These are phyloP conservation scores for Pleoardoris graminearum DNA, from an alignment of 2,329 filamentous ascomycete genomes.

Conservation along the genomic window DNA sequence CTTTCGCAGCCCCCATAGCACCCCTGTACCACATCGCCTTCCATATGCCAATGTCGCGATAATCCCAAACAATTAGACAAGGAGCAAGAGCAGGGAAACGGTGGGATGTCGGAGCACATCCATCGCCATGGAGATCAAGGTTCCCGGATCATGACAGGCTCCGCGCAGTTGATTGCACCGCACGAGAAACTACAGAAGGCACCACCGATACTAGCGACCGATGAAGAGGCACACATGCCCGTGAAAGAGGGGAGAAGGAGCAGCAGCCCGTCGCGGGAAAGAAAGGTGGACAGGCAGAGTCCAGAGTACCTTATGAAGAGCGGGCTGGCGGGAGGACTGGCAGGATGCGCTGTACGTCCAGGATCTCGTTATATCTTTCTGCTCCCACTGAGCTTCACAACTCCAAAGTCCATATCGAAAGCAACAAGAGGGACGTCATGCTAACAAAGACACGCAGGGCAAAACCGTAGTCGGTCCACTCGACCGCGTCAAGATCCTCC, in stretches of 20 bases:
- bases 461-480: conserved; percentile 96
- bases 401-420: too few species aligned
- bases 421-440: background rate
- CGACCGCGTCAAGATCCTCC: conserved; percentile 97
- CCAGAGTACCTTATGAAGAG: conserved; percentile 83
- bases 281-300: conserved; percentile 69
- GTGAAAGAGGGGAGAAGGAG: conserved; percentile 13
- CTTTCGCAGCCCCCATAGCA: background rate
- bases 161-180: conserved; percentile 28
- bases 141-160: conserved; percentile 44
- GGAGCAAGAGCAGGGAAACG: conserved; percentile 11
- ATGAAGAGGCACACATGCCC: conserved; percentile 56
- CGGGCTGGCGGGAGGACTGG: conserved; percentile 83
- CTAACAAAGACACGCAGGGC: conserved; percentile 59
- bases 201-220: conserved; percentile 54
- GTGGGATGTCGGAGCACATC: conserved; percentile 46
- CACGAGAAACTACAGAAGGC: conserved; percentile 25
- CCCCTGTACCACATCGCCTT: background rate
- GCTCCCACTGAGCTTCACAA: too few species aligned
- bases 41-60: conserved; percentile 36
- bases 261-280: conserved; percentile 24
- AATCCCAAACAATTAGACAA: conserved; percentile 26
- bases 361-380: too few species aligned
- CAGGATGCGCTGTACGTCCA: conserved; percentile 82
- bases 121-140: conserved; percentile 41